Evolutionary conservation across 768 basidiomycete genomes (phyloP).

Genomic region (Tylopilus balloui): DNA sequence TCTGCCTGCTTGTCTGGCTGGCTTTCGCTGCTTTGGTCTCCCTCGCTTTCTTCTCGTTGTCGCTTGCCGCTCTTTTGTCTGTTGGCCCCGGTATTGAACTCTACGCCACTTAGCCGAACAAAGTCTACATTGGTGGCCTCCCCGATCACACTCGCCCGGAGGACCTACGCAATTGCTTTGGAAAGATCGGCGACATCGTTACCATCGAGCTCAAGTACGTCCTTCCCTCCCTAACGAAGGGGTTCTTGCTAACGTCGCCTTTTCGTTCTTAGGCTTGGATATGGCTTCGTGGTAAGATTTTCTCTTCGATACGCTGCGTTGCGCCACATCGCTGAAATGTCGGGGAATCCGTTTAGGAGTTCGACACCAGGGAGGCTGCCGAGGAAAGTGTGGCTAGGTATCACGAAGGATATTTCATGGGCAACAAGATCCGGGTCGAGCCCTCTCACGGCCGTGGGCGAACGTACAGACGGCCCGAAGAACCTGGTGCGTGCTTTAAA

Average conservation of each 20-base stretch:
- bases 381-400: constrained; percentile 87
- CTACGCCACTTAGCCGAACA: constrained; percentile 81
- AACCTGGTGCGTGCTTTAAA: constrained; percentile 84
- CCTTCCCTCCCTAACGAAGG: constrained; percentile 4
- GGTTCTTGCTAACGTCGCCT: constrained; percentile 9
- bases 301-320: background rate
- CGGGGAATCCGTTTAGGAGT: constrained; percentile 52
- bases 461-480: constrained; percentile 76
- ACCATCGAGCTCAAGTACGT: constrained; percentile 83
- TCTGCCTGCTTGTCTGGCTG: constrained; percentile 36
- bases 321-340: background rate
- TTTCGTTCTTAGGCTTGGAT: constrained; percentile 57
- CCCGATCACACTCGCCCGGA: constrained; percentile 84
- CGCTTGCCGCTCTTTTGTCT: constrained; percentile 44
- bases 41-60: constrained; percentile 44
- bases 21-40: constrained; percentile 21
- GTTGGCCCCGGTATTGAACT: constrained; percentile 55
- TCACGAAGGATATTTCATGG: constrained; percentile 88
- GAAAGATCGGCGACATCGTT: constrained; percentile 71
- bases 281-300: constrained; percentile 80
- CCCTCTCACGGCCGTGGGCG: constrained; percentile 80
- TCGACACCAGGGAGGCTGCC: constrained; percentile 73
- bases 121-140: constrained; percentile 88
- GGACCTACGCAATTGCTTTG: constrained; percentile 82
- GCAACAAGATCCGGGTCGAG: constrained; percentile 87